phyloP scores from a whole-genome alignment of 2,329 filamentous ascomycete genomes.

The Colletotrichum coccodes region DNA sequence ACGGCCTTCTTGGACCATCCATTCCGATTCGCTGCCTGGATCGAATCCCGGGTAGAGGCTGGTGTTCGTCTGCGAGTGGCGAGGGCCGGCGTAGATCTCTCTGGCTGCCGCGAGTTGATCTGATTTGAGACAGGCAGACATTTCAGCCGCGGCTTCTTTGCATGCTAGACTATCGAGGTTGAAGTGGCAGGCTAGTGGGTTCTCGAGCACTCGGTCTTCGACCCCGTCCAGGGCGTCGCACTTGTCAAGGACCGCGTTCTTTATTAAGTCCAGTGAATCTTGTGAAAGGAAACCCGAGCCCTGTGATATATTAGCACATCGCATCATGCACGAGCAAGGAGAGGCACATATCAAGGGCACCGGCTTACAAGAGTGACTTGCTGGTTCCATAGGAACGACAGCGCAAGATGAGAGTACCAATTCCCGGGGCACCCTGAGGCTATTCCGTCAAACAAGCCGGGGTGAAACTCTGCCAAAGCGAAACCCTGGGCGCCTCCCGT shows the following conservation, averaged over 20 bases:
- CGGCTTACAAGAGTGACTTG: constrained; percentile 4
- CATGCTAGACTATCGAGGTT: constrained; percentile 11
- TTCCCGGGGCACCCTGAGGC: constrained; percentile 10
- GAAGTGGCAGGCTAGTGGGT: constrained; percentile 7
- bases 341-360: no score
- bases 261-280: constrained; percentile 1
- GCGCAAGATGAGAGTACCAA: constrained; percentile 22
- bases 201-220: constrained; percentile 19
- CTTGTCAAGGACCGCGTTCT: background rate
- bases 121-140: background rate
- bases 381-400: constrained; percentile 24
- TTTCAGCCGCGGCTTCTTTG: background rate
- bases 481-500: constrained; percentile 19
- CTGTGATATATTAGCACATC: background rate
- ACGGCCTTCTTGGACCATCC: constrained; percentile 7
- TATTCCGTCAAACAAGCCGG: constrained; percentile 5
- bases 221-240: constrained; percentile 13
- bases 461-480: constrained; percentile 7
- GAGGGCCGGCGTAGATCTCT: constrained; percentile 2
- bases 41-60: constrained; percentile 20
- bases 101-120: background rate
- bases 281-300: background rate
- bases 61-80: background rate
- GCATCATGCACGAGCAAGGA: no score
- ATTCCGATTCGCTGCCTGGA: constrained; percentile 19